Conservation (phyloP, 2,329 filamentous ascomycete species). For the Cercospora berteroae region DNA sequence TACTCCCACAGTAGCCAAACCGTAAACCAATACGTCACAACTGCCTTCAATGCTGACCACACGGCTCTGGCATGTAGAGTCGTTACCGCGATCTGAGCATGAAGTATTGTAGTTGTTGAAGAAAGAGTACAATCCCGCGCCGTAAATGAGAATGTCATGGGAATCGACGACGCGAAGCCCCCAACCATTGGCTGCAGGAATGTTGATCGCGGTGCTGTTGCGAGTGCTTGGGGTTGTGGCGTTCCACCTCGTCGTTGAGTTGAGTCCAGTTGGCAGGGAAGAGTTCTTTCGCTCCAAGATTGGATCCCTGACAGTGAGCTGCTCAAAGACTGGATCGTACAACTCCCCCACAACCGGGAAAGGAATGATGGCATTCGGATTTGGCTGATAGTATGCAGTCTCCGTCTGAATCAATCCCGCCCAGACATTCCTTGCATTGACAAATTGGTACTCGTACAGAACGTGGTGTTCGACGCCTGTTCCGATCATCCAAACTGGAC, state of each 20-base stretch:
- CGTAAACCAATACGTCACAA: conserved; percentile 46
- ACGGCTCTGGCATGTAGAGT: conserved; percentile 48
- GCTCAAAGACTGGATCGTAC: background rate
- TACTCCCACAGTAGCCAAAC: conserved; percentile 37
- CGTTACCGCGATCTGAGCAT: conserved; percentile 43
- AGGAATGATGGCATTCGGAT: background rate
- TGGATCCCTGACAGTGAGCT: background rate
- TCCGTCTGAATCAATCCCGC: background rate
- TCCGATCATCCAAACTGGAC: background rate
- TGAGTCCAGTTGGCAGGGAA: background rate
- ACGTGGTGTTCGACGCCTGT: background rate
- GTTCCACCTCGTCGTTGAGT: background rate
- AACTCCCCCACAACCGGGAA: background rate
- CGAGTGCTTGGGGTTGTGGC: background rate
- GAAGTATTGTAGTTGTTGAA: background rate
- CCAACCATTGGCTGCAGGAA: background rate
- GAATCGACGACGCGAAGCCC: background rate
- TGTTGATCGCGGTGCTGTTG: background rate
- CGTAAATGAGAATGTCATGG: background rate
- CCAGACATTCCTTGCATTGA: background rate
- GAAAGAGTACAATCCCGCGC: background rate
- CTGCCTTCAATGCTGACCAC: conserved; percentile 50
- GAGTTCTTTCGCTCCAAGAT: background rate
- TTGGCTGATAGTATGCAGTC: background rate
- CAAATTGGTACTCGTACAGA: background rate